These are phyloP conservation scores for Hemisphaericaspora xylofermentans DNA, from an alignment of 1,139 yeast species.

Conservation along the genomic window DNA sequence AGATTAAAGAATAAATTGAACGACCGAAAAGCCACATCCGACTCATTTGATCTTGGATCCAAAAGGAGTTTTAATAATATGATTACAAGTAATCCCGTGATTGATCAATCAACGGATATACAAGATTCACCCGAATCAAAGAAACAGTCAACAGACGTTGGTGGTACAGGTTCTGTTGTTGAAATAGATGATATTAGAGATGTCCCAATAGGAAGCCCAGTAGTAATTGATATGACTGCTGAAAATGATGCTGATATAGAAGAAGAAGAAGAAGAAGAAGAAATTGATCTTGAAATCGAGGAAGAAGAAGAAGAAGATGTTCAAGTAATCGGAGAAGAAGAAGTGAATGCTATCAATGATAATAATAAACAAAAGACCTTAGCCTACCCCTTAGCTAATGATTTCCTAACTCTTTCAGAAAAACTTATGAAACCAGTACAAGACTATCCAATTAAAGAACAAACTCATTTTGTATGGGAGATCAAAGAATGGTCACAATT, in stretches of 20 bases:
- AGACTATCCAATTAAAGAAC: constrained; percentile 42
- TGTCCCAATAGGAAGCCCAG: constrained; percentile 8
- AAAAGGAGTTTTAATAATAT: constrained; percentile 16
- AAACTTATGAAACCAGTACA: constrained; percentile 43
- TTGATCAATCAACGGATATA: constrained; percentile 10
- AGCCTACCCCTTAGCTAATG: constrained; percentile 28
- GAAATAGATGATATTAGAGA: constrained; percentile 9
- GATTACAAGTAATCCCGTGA: constrained; percentile 16
- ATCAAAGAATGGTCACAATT: constrained; percentile 63
- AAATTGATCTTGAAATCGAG: constrained; percentile 8
- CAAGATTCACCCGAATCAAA: constrained; percentile 10
- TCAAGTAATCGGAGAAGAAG: constrained; percentile 8
- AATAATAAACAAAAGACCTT: constrained; percentile 1
- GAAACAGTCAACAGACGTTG: constrained; percentile 6
- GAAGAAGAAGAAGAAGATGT: constrained; percentile 7
- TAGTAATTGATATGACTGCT: constrained; percentile 12
- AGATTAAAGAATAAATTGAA: constrained; percentile 6
- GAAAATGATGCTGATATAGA: constrained; percentile 8
- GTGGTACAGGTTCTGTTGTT: not conserved
- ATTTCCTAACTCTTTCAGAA: constrained; percentile 28
- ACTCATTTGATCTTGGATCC: constrained; percentile 14
- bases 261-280: constrained; percentile 4
- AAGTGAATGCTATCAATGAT: constrained; percentile 5
- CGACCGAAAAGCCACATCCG: constrained; percentile 1
- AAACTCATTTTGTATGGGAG: constrained; percentile 66